Percentiles rank a stretch among this genome's conserved stretches.
Conservation (phyloP, 1,139 yeast species). For the Saccharomyces hybrid region DNA sequence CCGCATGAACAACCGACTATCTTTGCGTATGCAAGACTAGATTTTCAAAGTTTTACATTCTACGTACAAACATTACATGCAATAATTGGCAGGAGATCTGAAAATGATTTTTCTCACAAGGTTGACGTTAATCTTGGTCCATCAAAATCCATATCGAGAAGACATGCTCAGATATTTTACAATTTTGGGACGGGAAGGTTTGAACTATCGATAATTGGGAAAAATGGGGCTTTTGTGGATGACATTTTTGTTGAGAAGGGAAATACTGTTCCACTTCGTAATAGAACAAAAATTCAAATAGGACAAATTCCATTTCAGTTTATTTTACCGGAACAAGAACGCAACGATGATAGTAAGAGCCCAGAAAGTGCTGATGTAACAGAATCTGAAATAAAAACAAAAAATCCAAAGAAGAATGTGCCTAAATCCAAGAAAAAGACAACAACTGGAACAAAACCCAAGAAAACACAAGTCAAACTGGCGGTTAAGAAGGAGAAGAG, state of each 20-base stretch:
- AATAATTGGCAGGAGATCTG: constrained; percentile 79
- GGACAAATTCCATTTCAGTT: constrained; percentile 88
- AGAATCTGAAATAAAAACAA: neutral
- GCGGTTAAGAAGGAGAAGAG: constrained; percentile 35
- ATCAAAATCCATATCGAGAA: too few relatives aligned
- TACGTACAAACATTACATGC: constrained; percentile 95
- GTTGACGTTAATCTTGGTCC: too few relatives aligned
- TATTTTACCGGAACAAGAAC: constrained; percentile 54
- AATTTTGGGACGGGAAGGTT: too few relatives aligned
- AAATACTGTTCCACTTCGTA: constrained; percentile 73
- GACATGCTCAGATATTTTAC: too few relatives aligned
- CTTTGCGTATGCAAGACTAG: constrained; percentile 89
- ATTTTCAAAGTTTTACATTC: constrained; percentile 86
- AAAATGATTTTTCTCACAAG: constrained; percentile 50
- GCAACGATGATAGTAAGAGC: constrained; percentile 3
- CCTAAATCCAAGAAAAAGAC: constrained; percentile 10
- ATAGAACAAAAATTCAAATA: constrained; percentile 81
- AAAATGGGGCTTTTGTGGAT: constrained; percentile 86
- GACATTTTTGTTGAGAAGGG: constrained; percentile 84
- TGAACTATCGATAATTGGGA: too few relatives aligned
- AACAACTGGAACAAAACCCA: constrained; percentile 8
- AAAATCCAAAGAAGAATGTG: constrained; percentile 3
- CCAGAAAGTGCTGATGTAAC: neutral
- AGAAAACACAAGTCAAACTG: neutral
- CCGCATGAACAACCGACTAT: constrained; percentile 45